A percentile compares a stretch with the other conserved stretches of the same genome.
Evolutionary conservation across 2,329 filamentous ascomycete species (phyloP).

Genomic region (Neobulgaria alba): DNA sequence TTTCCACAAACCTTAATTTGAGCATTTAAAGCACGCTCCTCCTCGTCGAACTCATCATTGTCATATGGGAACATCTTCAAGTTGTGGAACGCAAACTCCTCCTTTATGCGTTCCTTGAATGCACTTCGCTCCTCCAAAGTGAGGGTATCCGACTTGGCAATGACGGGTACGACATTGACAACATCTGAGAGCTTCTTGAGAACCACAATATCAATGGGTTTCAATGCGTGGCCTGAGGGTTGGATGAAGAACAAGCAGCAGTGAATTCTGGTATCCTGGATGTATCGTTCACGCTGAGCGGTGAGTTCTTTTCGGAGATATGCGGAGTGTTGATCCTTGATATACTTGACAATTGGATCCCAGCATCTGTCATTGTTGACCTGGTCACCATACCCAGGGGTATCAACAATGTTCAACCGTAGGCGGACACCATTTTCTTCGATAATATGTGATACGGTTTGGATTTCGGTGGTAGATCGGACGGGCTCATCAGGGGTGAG

Average conservation of each 20-base stretch:
- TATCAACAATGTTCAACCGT: conserved; percentile 97
- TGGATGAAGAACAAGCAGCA: conserved; percentile 99
- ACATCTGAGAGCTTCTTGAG: conserved; percentile 99
- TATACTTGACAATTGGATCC: conserved; percentile 99
- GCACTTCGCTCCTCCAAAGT: conserved; percentile 90
- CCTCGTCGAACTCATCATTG: conserved; percentile 96
- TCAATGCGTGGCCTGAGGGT: conserved; percentile 93
- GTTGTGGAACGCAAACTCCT: conserved; percentile 99
- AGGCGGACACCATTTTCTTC: conserved; percentile 99
- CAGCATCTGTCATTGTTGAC: conserved; percentile 99
- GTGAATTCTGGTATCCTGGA: conserved; percentile 98
- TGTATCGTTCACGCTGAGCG: conserved; percentile 96
- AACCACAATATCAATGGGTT: conserved; percentile 98
- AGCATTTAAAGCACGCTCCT: conserved; percentile 86
- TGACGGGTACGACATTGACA: conserved; percentile 97
- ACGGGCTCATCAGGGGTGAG: conserved; percentile 86
- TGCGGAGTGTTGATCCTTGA: conserved; percentile 99
- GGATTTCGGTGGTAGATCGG: conserved; percentile 94
- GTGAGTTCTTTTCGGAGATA: conserved; percentile 99
- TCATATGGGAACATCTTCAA: conserved; percentile 99
- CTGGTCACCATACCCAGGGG: conserved; percentile 93
- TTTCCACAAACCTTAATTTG: conserved; percentile 76
- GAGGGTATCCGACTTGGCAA: conserved; percentile 94
- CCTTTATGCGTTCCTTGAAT: conserved; percentile 99
- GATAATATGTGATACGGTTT: conserved; percentile 95